Base-by-base conservation (phyloP, 208 protist species). In the Acanthamoeba royreba region DNA sequence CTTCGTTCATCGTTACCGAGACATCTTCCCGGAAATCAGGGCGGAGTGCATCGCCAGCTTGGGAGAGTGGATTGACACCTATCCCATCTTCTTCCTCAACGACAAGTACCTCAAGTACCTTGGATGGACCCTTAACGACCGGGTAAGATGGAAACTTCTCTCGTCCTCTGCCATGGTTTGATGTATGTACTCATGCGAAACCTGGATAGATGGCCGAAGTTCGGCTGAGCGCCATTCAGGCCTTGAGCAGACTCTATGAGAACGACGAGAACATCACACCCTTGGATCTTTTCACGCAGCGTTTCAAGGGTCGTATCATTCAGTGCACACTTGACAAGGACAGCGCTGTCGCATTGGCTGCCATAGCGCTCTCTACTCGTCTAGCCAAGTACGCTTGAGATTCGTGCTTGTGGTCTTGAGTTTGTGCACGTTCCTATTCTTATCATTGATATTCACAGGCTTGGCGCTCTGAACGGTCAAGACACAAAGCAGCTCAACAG, bases 71-170 rank as follows among this genome's bases (percentile, higher is more conserved):
- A 92, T 95, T 8, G 40, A 40, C 33, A 33, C 22, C 33, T 94
- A 95, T 63, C 89, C 92, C 42, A 81, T 93, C 63, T 90, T 52
- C 17, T 95, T 94, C 77, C 79, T 95, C 42, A 52, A 49, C 35
- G 92, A 95, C 55, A 46, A 81, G 42, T 88, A 95, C 49, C 46
- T 94, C 28, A 95, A 95, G 33, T 95, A 95, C 61, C 11, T 94
- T 9, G 91, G 93, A 0, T 95, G 93, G 86, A 86, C 38, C 13
- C 91, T 95, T 13, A 95, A 45, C 92, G 93, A 95, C 79, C 91
- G 58, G 92, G 93, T 94, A 86, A 13, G 13, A 17, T 3, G 31
- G 33, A 72, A 31, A 13, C 61, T 22, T 42, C 38, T n/a, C 69
- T 47, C 22, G 5, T n/a, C 69, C 33, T 81, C 69, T 81, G 28